A percentile compares a stretch with the other conserved stretches of the same genome.
phyloP scores from a whole-genome alignment of 73 alveolate genomes.

The Urostyla sp. region DNA sequence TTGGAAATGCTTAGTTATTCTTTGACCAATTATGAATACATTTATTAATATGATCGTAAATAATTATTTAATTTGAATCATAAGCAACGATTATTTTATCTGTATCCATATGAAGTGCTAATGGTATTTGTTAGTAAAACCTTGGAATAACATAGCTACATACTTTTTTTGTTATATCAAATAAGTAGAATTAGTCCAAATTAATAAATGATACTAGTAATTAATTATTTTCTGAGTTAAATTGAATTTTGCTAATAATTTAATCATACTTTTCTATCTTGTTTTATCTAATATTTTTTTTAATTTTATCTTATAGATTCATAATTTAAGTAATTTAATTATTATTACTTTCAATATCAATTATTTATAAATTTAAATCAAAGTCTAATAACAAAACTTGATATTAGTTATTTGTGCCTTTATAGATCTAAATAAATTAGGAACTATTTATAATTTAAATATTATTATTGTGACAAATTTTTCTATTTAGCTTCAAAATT shows the following conservation, averaged over 20 bases:
- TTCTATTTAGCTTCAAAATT: conserved; percentile 53
- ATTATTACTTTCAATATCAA: background rate
- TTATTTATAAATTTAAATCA: background rate
- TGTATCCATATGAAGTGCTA: conserved; percentile 33
- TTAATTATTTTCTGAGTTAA: background rate
- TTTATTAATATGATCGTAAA: conserved; percentile 58
- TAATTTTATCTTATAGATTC: conserved; percentile 5
- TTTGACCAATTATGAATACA: conserved; percentile 74
- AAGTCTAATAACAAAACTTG: background rate
- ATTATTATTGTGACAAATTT: conserved; percentile 2
- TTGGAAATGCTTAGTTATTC: conserved; percentile 69
- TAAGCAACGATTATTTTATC: conserved; percentile 70
- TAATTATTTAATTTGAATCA: conserved; percentile 72
- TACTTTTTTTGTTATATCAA: conserved; percentile 2
- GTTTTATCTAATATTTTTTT: background rate
- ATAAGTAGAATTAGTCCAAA: background rate
- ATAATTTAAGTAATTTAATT: background rate
- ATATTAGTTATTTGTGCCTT: background rate
- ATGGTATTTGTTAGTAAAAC: background rate
- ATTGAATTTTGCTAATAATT: background rate
- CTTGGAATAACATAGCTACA: conserved; percentile 7
- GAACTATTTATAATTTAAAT: background rate
- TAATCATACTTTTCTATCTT: conserved; percentile 6
- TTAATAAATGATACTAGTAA: conserved; percentile 10
- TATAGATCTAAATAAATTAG: background rate